These are phyloP conservation scores for Aspergillus sp. DNA, from an alignment of 2,329 filamentous ascomycete genomes.

Conservation along the genomic window DNA sequence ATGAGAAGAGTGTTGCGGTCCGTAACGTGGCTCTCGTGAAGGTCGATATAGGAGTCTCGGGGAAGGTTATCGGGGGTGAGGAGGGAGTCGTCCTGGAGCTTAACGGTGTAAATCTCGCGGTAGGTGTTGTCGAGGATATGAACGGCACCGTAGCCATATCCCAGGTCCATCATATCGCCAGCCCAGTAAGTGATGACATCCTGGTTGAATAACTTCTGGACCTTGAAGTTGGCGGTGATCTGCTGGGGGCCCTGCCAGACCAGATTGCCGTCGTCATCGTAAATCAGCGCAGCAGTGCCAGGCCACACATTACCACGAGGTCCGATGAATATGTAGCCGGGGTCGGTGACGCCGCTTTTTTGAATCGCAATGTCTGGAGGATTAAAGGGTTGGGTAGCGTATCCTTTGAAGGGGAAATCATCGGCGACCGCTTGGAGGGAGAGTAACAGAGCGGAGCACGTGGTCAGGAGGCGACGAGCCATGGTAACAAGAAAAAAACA, in stretches of 20 bases:
- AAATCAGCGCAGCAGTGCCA: constrained; percentile 30
- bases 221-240: constrained; percentile 28
- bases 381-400: constrained; percentile 9
- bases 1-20: constrained; percentile 28
- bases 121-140: constrained; percentile 31
- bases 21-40: constrained; percentile 32
- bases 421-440: constrained; percentile 11
- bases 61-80: constrained; percentile 14
- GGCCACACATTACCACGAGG: constrained; percentile 22
- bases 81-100: constrained; percentile 17
- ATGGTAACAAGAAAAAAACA: not conserved
- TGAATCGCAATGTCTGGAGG: constrained; percentile 27
- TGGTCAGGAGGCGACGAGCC: constrained; percentile 4
- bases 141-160: constrained; percentile 24
- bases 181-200: constrained; percentile 35
- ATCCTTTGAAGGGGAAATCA: constrained; percentile 12
- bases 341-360: constrained; percentile 24
- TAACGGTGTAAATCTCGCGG: constrained; percentile 28
- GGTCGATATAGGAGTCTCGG: constrained; percentile 27
- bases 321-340: constrained; percentile 31
- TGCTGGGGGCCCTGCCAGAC: constrained; percentile 31
- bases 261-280: constrained; percentile 29
- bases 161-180: constrained; percentile 21
- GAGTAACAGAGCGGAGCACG: constrained; percentile 12
- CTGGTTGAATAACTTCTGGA: constrained; percentile 27